A percentile compares a stretch with the other conserved stretches of the same genome.
phyloP scores from a whole-genome alignment of 1,139 yeast species.

The Saccharomyces uvarum region DNA sequence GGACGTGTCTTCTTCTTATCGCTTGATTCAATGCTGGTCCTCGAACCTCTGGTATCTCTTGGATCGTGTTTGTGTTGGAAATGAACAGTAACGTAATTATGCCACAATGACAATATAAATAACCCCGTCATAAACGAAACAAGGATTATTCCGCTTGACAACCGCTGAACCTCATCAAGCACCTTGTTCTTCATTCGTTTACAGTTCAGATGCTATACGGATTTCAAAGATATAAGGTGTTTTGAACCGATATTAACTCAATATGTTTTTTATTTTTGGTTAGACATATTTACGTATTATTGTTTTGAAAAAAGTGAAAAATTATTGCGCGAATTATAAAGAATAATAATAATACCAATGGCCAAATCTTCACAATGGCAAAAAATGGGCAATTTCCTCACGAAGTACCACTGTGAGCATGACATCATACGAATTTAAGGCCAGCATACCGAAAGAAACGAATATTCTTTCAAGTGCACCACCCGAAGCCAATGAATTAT shows the following conservation, averaged over 20 bases:
- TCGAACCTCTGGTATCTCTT: constrained; percentile 26
- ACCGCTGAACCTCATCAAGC: neutral
- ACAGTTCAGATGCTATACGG: neutral
- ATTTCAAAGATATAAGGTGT: neutral
- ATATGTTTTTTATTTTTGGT: neutral
- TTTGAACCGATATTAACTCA: neutral
- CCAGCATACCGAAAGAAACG: neutral
- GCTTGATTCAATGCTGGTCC: constrained; percentile 16
- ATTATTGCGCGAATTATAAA: neutral
- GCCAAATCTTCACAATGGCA: neutral
- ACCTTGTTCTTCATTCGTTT: constrained; percentile 6
- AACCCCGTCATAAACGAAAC: constrained; percentile 19
- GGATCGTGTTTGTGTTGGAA: constrained; percentile 21
- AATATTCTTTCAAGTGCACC: neutral
- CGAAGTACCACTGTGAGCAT: neutral
- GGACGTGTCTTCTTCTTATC: constrained; percentile 2
- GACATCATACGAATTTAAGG: neutral
- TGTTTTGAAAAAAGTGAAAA: neutral
- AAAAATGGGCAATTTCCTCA: neutral
- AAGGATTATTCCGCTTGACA: constrained; percentile 16
- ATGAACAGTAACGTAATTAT: constrained; percentile 23
- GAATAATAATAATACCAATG: neutral
- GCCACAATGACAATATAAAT: constrained; percentile 27
- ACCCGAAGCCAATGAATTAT: neutral
- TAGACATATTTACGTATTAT: neutral